These are phyloP conservation scores for Ormosia emarginata DNA, from an alignment of 306 rosid genomes.

Conservation along the genomic window DNA sequence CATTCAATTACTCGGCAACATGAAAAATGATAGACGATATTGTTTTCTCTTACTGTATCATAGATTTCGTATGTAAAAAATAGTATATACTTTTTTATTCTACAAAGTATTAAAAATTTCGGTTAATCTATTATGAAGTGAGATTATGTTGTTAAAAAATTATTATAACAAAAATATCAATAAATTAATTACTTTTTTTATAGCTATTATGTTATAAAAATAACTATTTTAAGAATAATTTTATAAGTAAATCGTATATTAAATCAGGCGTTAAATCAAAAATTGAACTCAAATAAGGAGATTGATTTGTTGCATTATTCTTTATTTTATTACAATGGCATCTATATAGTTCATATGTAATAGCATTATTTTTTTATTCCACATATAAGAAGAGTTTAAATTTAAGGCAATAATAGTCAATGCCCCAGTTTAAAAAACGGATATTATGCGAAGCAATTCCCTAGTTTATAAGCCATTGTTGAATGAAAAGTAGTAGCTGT, in stretches of 20 bases:
- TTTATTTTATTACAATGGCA: background rate
- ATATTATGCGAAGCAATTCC: slow-evolving; percentile 2
- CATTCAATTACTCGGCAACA: background rate
- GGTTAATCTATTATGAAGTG: too few species aligned
- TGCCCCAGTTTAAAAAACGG: background rate
- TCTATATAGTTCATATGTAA: background rate
- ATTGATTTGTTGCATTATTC: background rate
- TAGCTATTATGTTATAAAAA: background rate
- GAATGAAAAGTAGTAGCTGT: background rate
- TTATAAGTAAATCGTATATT: background rate
- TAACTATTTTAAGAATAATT: background rate
- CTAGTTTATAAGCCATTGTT: background rate
- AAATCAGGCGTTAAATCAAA: background rate
- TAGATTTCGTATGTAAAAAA: background rate
- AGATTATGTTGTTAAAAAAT: background rate
- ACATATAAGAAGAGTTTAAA: background rate
- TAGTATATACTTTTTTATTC: background rate
- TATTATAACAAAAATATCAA: background rate
- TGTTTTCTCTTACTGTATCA: background rate
- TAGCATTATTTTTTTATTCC: background rate
- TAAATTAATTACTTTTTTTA: background rate
- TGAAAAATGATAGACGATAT: background rate
- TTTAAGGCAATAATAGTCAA: background rate
- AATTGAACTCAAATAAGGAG: background rate
- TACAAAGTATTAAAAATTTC: too few species aligned